phyloP scores from a whole-genome alignment of 164 flowering plant species.

The Chloranthus sessilifolius region DNA sequence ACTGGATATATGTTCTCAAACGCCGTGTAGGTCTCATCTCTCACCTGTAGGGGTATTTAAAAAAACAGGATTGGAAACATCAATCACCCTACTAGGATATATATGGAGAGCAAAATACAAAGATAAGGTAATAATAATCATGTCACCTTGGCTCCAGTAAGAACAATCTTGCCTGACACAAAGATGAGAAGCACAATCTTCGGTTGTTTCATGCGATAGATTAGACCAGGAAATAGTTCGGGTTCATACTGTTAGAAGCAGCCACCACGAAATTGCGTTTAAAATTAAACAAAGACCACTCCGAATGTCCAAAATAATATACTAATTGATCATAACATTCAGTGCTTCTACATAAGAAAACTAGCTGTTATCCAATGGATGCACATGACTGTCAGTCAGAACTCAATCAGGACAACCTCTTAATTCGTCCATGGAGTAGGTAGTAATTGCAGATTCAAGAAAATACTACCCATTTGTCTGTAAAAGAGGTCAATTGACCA shows the following conservation, averaged over 20 bases:
- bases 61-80: slow-evolving; percentile 4
- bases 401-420: no score
- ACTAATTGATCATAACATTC: no score
- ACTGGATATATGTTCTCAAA: slow-evolving; percentile 87
- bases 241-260: slow-evolving; percentile 70
- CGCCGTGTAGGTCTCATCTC: slow-evolving; percentile 74
- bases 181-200: slow-evolving; percentile 86
- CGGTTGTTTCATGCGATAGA: slow-evolving; percentile 94
- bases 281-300: slow-evolving; percentile 14
- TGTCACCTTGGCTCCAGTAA: slow-evolving; percentile 86
- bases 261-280: slow-evolving; percentile 19
- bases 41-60: slow-evolving; percentile 40
- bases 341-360: no score
- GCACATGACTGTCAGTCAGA: no score
- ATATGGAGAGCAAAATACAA: neutral
- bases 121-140: no score
- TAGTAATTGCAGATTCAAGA: no score
- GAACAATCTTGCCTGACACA: slow-evolving; percentile 88
- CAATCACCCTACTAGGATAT: slow-evolving; percentile 5
- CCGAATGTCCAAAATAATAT: no score
- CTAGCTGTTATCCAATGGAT: no score
- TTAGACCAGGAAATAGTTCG: slow-evolving; percentile 88
- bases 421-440: no score
- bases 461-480: no score
- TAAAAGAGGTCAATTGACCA: no score